phyloP scores from a whole-genome alignment of 345 rosid species.

The Bretschneidera sinensis region DNA sequence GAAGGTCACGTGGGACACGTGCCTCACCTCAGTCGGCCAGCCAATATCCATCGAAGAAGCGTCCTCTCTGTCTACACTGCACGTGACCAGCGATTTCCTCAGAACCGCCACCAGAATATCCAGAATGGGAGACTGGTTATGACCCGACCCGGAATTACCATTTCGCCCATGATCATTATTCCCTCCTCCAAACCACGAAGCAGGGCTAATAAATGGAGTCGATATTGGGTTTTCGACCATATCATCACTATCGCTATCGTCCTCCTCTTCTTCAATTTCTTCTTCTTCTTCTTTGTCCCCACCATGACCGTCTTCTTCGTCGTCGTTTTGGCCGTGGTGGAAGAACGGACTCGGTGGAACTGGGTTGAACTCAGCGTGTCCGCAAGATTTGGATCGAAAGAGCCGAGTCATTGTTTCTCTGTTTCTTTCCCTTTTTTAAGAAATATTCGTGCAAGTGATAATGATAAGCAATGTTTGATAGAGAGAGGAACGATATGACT shows the following conservation, averaged over 20 bases:
- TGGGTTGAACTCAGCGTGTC: conserved; percentile 36
- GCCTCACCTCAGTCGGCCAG: conserved; percentile 80
- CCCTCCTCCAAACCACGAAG: conserved; percentile 33
- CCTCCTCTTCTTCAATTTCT: conserved; percentile 23
- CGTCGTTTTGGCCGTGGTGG: conserved; percentile 13
- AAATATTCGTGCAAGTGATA: background rate
- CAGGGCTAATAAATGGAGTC: conserved; percentile 47
- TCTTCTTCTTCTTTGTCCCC: conserved; percentile 26
- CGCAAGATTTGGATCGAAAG: conserved; percentile 74
- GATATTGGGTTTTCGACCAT: conserved; percentile 27
- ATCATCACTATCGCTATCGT: conserved; percentile 21
- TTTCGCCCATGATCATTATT: conserved; percentile 13
- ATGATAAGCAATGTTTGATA: background rate
- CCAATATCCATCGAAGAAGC: conserved; percentile 64
- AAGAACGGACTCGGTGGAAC: conserved; percentile 30
- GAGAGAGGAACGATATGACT: conserved; percentile 6
- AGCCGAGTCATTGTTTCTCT: conserved; percentile 47
- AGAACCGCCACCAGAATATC: conserved; percentile 66
- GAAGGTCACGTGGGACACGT: conserved; percentile 87
- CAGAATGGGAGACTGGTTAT: conserved; percentile 41
- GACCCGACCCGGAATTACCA: conserved; percentile 24
- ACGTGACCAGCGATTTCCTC: conserved; percentile 76
- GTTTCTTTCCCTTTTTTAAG: background rate
- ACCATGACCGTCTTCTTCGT: conserved; percentile 21
- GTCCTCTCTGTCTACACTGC: conserved; percentile 56